These are phyloP conservation scores for Allium sativum DNA, from an alignment of 106 monocot species.

Conservation along the genomic window DNA sequence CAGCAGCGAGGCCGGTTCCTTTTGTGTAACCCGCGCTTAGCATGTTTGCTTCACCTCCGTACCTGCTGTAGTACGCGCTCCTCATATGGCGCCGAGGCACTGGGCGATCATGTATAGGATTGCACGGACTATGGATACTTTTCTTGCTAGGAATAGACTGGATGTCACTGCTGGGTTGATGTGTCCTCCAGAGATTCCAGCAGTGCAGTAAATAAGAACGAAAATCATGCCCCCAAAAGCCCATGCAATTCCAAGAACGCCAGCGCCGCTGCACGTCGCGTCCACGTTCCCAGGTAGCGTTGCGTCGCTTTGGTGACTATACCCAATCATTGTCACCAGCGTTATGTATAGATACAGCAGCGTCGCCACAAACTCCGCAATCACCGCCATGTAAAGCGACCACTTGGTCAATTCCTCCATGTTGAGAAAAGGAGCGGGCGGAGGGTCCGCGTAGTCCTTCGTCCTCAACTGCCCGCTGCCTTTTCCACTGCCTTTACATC, in stretches of 20 bases:
- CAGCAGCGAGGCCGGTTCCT: constrained; percentile 13
- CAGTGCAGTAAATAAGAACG: constrained; percentile 93
- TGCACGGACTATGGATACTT: constrained; percentile 16
- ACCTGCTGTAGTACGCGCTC: constrained; percentile 14
- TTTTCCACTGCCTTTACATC: constrained; percentile 5
- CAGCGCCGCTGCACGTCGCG: constrained; percentile 43
- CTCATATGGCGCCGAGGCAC: constrained; percentile 34
- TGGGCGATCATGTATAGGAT: constrained; percentile 20
- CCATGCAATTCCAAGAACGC: constrained; percentile 82
- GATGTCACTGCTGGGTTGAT: constrained; percentile 25
- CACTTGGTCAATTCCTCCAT: constrained; percentile 16
- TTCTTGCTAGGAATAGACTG: constrained; percentile 17
- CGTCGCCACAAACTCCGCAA: constrained; percentile 29
- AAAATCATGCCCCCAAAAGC: constrained; percentile 96
- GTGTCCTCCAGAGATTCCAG: constrained; percentile 63
- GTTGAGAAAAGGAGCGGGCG: constrained; percentile 22
- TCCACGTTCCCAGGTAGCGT: not conserved
- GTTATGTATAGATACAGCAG: constrained; percentile 34
- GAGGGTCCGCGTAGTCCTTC: constrained; percentile 37
- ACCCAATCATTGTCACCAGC: constrained; percentile 22
- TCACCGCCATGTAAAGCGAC: constrained; percentile 22
- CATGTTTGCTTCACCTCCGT: constrained; percentile 15
- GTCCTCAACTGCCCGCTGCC: constrained; percentile 10
- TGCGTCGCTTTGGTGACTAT: constrained; percentile 17
- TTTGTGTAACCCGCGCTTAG: constrained; percentile 7